Percentiles rank a stretch among this genome's conserved stretches.
Evolutionary conservation across 2,329 filamentous ascomycete species (phyloP).

Genomic region (Keithomyces neogunnii): DNA sequence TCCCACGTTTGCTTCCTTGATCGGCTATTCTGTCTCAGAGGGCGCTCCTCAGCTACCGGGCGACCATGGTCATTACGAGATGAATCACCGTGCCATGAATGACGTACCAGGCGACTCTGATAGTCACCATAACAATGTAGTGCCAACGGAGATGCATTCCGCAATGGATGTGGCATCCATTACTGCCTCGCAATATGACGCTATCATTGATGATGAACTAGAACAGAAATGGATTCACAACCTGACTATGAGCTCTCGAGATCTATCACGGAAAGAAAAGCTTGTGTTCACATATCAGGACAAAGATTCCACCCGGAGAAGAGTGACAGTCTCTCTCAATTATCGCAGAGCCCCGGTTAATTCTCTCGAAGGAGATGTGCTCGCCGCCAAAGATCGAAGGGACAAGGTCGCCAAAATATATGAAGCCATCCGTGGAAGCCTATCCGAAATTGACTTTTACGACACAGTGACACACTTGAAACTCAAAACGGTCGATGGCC

Average conservation of each 20-base stretch:
- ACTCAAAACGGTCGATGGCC: slow-evolving; percentile 77
- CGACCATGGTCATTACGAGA: not conserved
- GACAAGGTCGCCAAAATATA: slow-evolving; percentile 93
- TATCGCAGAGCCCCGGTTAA: slow-evolving; percentile 73
- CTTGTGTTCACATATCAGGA: slow-evolving; percentile 96
- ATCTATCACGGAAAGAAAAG: slow-evolving; percentile 87
- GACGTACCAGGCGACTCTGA: not conserved
- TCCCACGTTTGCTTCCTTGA: slow-evolving; percentile 32
- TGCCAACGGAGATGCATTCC: slow-evolving; percentile 22
- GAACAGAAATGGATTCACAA: slow-evolving; percentile 93
- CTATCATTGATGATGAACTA: slow-evolving; percentile 68
- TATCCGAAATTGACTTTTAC: slow-evolving; percentile 93
- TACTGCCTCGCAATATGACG: slow-evolving; percentile 48
- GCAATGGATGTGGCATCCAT: slow-evolving; percentile 37
- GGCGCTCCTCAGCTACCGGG: not conserved
- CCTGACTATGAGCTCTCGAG: slow-evolving; percentile 94
- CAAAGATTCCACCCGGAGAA: slow-evolving; percentile 67
- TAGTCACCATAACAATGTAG: slow-evolving; percentile 9
- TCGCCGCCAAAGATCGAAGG: slow-evolving; percentile 69
- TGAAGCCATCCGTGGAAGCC: slow-evolving; percentile 84
- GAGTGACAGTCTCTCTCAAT: slow-evolving; percentile 89
- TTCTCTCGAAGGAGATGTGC: slow-evolving; percentile 79
- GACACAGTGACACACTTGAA: slow-evolving; percentile 94
- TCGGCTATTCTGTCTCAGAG: not conserved
- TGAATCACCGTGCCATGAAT: not conserved